Evolutionary conservation across 805 yeast species (phyloP).

Genomic region (Phaffomyces thermotolerans): DNA sequence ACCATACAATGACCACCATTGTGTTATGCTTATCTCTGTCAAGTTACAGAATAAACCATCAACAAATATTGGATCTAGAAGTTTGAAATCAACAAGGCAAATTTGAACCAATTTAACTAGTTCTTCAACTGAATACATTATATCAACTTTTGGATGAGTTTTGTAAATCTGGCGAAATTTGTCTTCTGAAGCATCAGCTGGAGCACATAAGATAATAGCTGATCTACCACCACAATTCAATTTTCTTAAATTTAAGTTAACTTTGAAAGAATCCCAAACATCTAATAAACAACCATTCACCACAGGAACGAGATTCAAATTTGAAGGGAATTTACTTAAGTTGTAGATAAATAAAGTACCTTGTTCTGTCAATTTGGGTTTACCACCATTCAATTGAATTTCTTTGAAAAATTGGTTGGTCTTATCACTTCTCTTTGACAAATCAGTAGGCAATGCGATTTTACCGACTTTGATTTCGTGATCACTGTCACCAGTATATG

Average conservation of each 20-base stretch:
- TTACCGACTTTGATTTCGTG: slow-evolving; percentile 57
- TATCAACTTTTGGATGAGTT: slow-evolving; percentile 34
- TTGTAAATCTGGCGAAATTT: slow-evolving; percentile 73
- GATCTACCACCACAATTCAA: slow-evolving; percentile 84
- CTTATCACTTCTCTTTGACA: slow-evolving; percentile 27
- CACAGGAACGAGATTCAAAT: slow-evolving; percentile 63
- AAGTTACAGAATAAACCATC: slow-evolving; percentile 81
- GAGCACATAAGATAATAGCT: slow-evolving; percentile 58
- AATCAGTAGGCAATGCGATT: slow-evolving; percentile 39
- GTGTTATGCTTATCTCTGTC: slow-evolving; percentile 61
- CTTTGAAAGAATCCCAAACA: slow-evolving; percentile 49
- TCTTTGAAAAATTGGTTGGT: slow-evolving; percentile 61
- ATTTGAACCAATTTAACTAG: slow-evolving; percentile 69
- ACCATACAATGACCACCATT: slow-evolving; percentile 84
- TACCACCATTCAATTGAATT: slow-evolving; percentile 55
- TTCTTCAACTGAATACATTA: slow-evolving; percentile 35
- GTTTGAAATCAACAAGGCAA: slow-evolving; percentile 67
- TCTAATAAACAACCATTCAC: slow-evolving; percentile 45
- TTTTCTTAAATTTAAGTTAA: slow-evolving; percentile 71
- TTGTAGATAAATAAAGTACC: slow-evolving; percentile 75
- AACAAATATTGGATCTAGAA: slow-evolving; percentile 59
- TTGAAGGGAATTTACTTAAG: slow-evolving; percentile 71
- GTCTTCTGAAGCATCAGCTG: slow-evolving; percentile 72
- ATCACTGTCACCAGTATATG: slow-evolving; percentile 78
- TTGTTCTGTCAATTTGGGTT: slow-evolving; percentile 53